These are phyloP conservation scores for Calonectria montana DNA, from an alignment of 2,329 filamentous ascomycete genomes.

Conservation along the genomic window DNA sequence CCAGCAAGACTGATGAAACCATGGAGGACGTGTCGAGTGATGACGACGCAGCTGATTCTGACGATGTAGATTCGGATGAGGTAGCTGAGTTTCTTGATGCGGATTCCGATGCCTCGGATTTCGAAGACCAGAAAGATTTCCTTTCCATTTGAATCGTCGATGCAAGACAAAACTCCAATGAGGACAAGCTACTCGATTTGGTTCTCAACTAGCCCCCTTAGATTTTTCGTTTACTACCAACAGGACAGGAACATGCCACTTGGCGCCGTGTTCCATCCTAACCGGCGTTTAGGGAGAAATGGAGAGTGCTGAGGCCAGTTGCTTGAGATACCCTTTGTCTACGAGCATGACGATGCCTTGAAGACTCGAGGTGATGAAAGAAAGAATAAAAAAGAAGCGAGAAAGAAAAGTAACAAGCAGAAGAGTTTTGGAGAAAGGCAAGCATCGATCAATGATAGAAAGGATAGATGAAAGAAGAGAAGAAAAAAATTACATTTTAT, in stretches of 20 bases:
- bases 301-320: constrained; percentile 29
- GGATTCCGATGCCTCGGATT: constrained; percentile 65
- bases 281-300: constrained; percentile 31
- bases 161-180: background rate
- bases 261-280: background rate
- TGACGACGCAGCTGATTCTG: constrained; percentile 77
- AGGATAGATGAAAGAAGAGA: constrained; percentile 25
- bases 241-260: constrained; percentile 5
- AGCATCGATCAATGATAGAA: constrained; percentile 2
- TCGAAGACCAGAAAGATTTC: constrained; percentile 70
- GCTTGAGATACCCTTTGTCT: constrained; percentile 38
- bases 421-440: background rate
- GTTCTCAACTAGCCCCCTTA: constrained; percentile 14
- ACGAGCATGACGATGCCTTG: constrained; percentile 23
- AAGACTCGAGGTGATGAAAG: constrained; percentile 10
- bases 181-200: background rate
- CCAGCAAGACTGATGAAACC: constrained; percentile 62
- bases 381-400: constrained; percentile 24
- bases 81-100: constrained; percentile 74
- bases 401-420: constrained; percentile 5
- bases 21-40: constrained; percentile 82
- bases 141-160: constrained; percentile 55
- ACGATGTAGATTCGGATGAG: constrained; percentile 84
- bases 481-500: constrained; percentile 23
- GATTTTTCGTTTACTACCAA: constrained; percentile 28